Conservation (phyloP, 2,329 filamentous ascomycete species). For the Ambrosiella beaveri region DNA sequence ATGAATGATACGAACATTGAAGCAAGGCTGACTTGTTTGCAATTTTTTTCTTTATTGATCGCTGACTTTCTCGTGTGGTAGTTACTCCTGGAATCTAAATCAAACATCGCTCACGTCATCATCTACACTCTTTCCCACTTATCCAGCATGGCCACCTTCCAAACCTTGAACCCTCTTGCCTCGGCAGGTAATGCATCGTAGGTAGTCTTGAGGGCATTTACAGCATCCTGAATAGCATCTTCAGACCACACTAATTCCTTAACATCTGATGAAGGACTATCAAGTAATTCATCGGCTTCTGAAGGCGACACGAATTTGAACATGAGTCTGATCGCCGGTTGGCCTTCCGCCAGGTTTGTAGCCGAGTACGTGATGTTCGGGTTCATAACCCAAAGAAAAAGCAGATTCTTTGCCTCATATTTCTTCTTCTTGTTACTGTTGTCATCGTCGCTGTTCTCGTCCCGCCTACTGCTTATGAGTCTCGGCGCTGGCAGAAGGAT, state of each 20-base stretch:
- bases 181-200: slow-evolving; percentile 34
- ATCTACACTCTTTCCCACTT: slow-evolving; percentile 22
- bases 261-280: slow-evolving; percentile 35
- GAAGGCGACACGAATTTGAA: slow-evolving; percentile 27
- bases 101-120: not conserved
- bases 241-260: slow-evolving; percentile 40
- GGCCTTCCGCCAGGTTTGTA: slow-evolving; percentile 17
- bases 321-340: slow-evolving; percentile 35
- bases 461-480: slow-evolving; percentile 1
- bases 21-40: too few species aligned
- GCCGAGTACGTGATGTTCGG: slow-evolving; percentile 35
- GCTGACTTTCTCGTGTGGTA: not conserved
- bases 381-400: slow-evolving; percentile 41
- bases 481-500: slow-evolving; percentile 26
- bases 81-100: not conserved
- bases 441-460: not conserved
- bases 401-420: slow-evolving; percentile 7
- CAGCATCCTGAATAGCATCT: slow-evolving; percentile 30
- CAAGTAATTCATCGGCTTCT: slow-evolving; percentile 31
- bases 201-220: slow-evolving; percentile 28
- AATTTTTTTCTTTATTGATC: too few species aligned
- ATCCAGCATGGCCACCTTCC: slow-evolving; percentile 47
- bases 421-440: not conserved
- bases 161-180: slow-evolving; percentile 44
- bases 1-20: too few species aligned